phyloP scores from a whole-genome alignment of 1,284 basidiomycete species.

The Wolfiporia cocos region DNA sequence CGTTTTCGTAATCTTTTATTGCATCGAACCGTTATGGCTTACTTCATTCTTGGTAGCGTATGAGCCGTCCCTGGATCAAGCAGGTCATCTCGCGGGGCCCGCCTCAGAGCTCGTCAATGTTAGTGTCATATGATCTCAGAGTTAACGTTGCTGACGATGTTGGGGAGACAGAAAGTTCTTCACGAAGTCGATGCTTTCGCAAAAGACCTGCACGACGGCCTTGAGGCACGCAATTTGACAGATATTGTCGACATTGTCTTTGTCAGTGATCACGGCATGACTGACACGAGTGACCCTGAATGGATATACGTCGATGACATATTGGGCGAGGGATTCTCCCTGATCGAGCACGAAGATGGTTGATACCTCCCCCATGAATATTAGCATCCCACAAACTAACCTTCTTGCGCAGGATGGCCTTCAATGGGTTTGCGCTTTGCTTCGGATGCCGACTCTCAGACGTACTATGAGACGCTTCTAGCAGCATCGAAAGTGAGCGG shows the following conservation, averaged over 20 bases:
- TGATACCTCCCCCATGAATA: constrained; percentile 1
- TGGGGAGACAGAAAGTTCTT: constrained; percentile 64
- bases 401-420: constrained; percentile 85
- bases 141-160: no score
- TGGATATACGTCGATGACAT: constrained; percentile 81
- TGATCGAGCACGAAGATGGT: constrained; percentile 73
- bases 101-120: constrained; percentile 69
- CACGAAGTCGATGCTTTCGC: constrained; percentile 71
- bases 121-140: constrained; percentile 18
- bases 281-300: constrained; percentile 71
- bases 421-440: constrained; percentile 78
- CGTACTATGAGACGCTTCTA: constrained; percentile 49
- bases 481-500: constrained; percentile 41
- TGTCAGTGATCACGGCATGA: constrained; percentile 94
- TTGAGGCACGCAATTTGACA: constrained; percentile 70
- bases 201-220: constrained; percentile 52
- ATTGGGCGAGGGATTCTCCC: constrained; percentile 62
- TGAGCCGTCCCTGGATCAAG: constrained; percentile 75
- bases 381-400: background rate
- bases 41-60: constrained; percentile 57
- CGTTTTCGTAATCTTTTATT: no score
- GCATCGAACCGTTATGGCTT: no score
- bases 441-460: constrained; percentile 45
- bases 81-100: constrained; percentile 77
- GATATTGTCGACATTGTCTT: constrained; percentile 86